Percentiles rank a stretch among this genome's conserved stretches.
Evolutionary conservation across 2,329 filamentous ascomycete species (phyloP).

Genomic region (Talaromyces verruculosus): DNA sequence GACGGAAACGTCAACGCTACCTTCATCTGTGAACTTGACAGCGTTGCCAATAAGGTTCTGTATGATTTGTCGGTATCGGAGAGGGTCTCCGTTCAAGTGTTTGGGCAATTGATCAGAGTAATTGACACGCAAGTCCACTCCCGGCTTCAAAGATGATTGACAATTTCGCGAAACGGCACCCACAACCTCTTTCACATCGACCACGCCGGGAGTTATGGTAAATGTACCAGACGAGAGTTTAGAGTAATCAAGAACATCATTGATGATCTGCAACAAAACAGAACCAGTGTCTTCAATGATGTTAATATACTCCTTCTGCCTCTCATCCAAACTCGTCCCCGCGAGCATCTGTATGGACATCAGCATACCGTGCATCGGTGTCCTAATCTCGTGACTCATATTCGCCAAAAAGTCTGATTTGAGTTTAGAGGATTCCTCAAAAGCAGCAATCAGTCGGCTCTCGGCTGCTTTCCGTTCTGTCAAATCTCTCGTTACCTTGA

Average conservation of each 20-base stretch:
- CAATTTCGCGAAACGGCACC: constrained; percentile 54
- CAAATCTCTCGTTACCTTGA: constrained; percentile 60
- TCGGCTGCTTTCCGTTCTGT: constrained; percentile 58
- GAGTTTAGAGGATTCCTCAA: constrained; percentile 62
- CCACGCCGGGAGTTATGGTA: constrained; percentile 55
- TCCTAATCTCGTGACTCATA: constrained; percentile 65
- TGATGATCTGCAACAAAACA: constrained; percentile 61
- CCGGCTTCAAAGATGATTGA: constrained; percentile 48
- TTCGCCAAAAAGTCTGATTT: constrained; percentile 64
- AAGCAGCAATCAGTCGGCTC: constrained; percentile 56
- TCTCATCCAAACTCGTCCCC: constrained; percentile 53
- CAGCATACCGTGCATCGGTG: constrained; percentile 64
- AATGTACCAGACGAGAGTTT: constrained; percentile 62
- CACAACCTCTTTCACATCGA: constrained; percentile 50
- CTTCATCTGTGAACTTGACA: constrained; percentile 61
- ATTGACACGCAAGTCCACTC: constrained; percentile 48
- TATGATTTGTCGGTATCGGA: constrained; percentile 62
- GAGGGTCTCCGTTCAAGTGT: constrained; percentile 56
- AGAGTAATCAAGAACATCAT: constrained; percentile 67
- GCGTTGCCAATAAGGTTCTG: constrained; percentile 63
- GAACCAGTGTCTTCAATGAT: constrained; percentile 62
- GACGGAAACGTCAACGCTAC: constrained; percentile 51
- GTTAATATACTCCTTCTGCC: constrained; percentile 57
- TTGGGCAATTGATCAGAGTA: constrained; percentile 52
- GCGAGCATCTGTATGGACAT: constrained; percentile 59